Percentiles rank a stretch among this genome's conserved stretches.
These are phyloP conservation scores for Phoma herbarum DNA, from an alignment of 2,329 filamentous ascomycete genomes.

Conservation along the genomic window DNA sequence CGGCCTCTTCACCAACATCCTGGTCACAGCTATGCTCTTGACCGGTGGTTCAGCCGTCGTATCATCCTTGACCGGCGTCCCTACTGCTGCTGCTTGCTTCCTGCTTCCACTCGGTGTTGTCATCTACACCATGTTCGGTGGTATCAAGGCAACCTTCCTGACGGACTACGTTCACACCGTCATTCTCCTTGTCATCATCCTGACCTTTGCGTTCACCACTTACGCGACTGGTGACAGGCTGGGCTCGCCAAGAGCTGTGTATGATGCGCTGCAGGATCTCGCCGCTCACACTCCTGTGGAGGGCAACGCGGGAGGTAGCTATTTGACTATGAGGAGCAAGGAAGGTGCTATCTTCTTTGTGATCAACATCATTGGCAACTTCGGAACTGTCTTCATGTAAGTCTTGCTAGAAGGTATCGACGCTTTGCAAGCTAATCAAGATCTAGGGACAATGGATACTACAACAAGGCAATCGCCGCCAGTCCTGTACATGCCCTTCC, in stretches of 20 bases:
- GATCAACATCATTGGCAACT: slow-evolving; percentile 88
- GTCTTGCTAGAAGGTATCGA: too few species aligned
- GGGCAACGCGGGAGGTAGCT: slow-evolving; percentile 80
- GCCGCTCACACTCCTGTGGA: slow-evolving; percentile 74
- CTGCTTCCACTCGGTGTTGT: slow-evolving; percentile 82
- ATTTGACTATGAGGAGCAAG: slow-evolving; percentile 84
- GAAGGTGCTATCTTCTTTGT: slow-evolving; percentile 90
- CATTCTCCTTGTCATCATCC: slow-evolving; percentile 83
- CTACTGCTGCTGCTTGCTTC: slow-evolving; percentile 83
- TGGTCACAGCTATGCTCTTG: slow-evolving; percentile 90
- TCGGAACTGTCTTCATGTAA: slow-evolving; percentile 82
- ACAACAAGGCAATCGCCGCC: slow-evolving; percentile 92
- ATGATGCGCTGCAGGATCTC: slow-evolving; percentile 77
- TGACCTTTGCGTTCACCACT: slow-evolving; percentile 82
- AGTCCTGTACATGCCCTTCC: slow-evolving; percentile 85
- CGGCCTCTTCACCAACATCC: slow-evolving; percentile 79
- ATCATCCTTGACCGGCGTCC: slow-evolving; percentile 65
- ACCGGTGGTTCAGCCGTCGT: slow-evolving; percentile 80
- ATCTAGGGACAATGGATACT: slow-evolving; percentile 84
- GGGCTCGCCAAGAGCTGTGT: slow-evolving; percentile 79
- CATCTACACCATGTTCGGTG: slow-evolving; percentile 76
- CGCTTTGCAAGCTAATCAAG: too few species aligned
- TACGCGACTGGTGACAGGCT: slow-evolving; percentile 77
- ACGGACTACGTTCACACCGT: slow-evolving; percentile 89
- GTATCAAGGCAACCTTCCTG: slow-evolving; percentile 75